phyloP scores from a whole-genome alignment of 2,329 filamentous ascomycete species.

The Lecanicillium sp. region DNA sequence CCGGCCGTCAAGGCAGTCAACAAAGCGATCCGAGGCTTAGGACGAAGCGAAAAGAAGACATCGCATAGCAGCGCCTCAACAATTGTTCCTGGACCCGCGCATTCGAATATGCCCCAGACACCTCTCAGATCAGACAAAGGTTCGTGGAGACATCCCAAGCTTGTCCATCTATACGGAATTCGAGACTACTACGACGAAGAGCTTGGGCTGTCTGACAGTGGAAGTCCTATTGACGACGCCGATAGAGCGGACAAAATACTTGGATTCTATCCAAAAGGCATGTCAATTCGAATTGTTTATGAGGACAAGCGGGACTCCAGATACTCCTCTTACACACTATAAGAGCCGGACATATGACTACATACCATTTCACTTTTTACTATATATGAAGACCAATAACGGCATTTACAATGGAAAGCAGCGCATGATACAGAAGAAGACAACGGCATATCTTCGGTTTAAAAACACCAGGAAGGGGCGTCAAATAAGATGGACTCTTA shows the following conservation, averaged over 20 bases:
- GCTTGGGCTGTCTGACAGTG: not conserved
- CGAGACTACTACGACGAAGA: not conserved
- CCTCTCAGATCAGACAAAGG: not conserved
- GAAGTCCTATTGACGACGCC: not conserved
- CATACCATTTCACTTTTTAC: too few relatives aligned
- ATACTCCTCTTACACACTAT: too few relatives aligned
- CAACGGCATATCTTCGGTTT: too few relatives aligned
- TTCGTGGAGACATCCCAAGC: not conserved
- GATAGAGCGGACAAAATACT: not conserved
- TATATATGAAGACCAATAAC: too few relatives aligned
- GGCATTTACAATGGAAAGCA: too few relatives aligned
- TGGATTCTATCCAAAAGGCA: too few relatives aligned
- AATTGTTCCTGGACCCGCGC: not conserved
- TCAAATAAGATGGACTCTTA: too few relatives aligned
- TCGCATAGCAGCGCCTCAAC: not conserved
- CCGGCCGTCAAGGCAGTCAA: constrained; percentile 28
- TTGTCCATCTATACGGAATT: not conserved
- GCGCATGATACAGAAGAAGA: too few relatives aligned
- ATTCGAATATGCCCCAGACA: not conserved
- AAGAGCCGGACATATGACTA: too few relatives aligned
- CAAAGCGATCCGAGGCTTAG: not conserved
- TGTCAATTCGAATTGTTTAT: not conserved
- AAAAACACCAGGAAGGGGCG: too few relatives aligned
- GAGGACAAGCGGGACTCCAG: not conserved
- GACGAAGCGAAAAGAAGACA: not conserved